These are phyloP conservation scores for Myxozyma vanderwaltii DNA, from an alignment of 805 yeast genomes.

Conservation along the genomic window DNA sequence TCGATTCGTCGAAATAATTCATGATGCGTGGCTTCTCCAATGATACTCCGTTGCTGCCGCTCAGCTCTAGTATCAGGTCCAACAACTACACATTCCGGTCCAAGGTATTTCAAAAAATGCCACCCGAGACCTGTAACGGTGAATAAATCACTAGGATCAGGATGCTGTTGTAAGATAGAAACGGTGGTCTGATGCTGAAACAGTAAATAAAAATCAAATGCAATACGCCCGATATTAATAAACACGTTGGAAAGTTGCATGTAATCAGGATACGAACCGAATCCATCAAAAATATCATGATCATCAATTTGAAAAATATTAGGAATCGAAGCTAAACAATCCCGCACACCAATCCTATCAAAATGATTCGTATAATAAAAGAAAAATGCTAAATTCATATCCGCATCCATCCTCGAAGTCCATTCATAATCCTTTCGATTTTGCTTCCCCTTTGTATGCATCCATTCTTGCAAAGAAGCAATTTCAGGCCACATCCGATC, in stretches of 20 bases:
- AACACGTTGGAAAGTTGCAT: conserved; percentile 77
- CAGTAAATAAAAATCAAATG: conserved; percentile 83
- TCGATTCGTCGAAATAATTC: conserved; percentile 60
- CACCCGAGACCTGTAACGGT: conserved; percentile 64
- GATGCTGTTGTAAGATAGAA: conserved; percentile 34
- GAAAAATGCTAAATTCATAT: conserved; percentile 68
- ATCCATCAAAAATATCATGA: conserved; percentile 96
- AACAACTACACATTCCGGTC: conserved; percentile 66
- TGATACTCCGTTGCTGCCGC: conserved; percentile 62
- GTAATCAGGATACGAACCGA: conserved; percentile 77
- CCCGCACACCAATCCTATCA: conserved; percentile 76
- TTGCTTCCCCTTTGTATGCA: conserved; percentile 53
- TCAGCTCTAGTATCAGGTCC: conserved; percentile 96
- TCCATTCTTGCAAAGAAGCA: conserved; percentile 57
- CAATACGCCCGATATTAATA: conserved; percentile 69
- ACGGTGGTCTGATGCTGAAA: conserved; percentile 82
- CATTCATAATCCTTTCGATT: conserved; percentile 50
- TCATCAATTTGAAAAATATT: conserved; percentile 86
- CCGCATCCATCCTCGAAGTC: conserved; percentile 52
- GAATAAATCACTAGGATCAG: conserved; percentile 32
- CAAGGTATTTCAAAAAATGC: conserved; percentile 72
- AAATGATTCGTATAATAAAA: conserved; percentile 83
- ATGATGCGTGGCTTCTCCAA: conserved; percentile 59
- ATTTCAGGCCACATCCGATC: conserved; percentile 73
- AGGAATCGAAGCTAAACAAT: conserved; percentile 82